A percentile compares a stretch with the other conserved stretches of the same genome.
These are phyloP conservation scores for Leccinum boreale DNA, from an alignment of 768 basidiomycete genomes.

Conservation along the genomic window DNA sequence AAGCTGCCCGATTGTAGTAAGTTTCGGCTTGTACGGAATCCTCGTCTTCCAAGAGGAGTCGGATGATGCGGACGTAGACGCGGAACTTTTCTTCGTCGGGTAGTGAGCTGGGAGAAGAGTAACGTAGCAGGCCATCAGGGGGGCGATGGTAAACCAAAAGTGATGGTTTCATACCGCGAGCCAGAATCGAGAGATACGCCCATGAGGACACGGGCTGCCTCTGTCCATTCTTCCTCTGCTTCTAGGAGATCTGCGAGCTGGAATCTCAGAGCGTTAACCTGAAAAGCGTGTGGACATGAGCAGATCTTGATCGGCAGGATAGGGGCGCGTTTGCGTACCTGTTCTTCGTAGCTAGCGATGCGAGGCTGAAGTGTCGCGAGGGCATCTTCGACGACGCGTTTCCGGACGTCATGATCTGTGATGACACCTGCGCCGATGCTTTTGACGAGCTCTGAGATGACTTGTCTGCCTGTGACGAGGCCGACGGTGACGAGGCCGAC, in stretches of 20 bases:
- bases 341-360: conserved; percentile 92
- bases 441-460: conserved; percentile 81
- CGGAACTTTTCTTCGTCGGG: conserved; percentile 84
- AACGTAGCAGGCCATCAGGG: background rate
- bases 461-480: conserved; percentile 85
- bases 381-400: conserved; percentile 73
- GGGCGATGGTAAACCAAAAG: background rate
- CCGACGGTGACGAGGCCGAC: conserved; percentile 84
- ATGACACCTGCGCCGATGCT: conserved; percentile 55
- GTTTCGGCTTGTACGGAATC: conserved; percentile 98
- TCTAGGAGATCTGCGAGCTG: conserved; percentile 91
- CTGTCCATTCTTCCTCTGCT: conserved; percentile 88
- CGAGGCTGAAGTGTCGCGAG: conserved; percentile 69
- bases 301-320: background rate
- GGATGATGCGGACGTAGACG: conserved; percentile 91
- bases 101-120: conserved; percentile 42
- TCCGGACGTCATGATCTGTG: conserved; percentile 54
- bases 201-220: conserved; percentile 89
- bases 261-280: conserved; percentile 83
- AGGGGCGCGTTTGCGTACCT: conserved; percentile 47
- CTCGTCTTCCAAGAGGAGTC: conserved; percentile 91
- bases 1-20: conserved; percentile 93
- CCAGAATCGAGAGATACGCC: conserved; percentile 89
- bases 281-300: conserved; percentile 2
- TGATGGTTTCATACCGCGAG: conserved; percentile 55